phyloP scores from a whole-genome alignment of 176 grass and related monocot species.

The Triticum aestivum region IWGSC_CS_RefSeq_v2.1 NC_057802.1:461746986-461747485 shows the following conservation, averaged over 20 bases:
- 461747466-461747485: no score
- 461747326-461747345: no score
- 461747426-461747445: no score
- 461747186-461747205: constrained; percentile 92
- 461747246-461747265: constrained; percentile 81
- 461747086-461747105: background rate
- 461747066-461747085: constrained; percentile 68
- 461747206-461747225: constrained; percentile 97
- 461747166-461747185: constrained; percentile 95
- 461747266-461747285: constrained; percentile 43
- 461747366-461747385: no score
- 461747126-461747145: constrained; percentile 9
- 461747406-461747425: no score
- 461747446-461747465: no score
- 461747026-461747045: constrained; percentile 72
- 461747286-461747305: background rate
- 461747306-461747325: no score
- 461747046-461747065: constrained; percentile 80
- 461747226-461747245: constrained; percentile 97
- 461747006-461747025: constrained; percentile 94
- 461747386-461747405: no score
- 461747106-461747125: background rate
- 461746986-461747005: constrained; percentile 94
- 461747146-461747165: constrained; percentile 66
- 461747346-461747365: no score